Conservation (phyloP, 805 yeast genomes). For the Saitoella complicata region DNA sequence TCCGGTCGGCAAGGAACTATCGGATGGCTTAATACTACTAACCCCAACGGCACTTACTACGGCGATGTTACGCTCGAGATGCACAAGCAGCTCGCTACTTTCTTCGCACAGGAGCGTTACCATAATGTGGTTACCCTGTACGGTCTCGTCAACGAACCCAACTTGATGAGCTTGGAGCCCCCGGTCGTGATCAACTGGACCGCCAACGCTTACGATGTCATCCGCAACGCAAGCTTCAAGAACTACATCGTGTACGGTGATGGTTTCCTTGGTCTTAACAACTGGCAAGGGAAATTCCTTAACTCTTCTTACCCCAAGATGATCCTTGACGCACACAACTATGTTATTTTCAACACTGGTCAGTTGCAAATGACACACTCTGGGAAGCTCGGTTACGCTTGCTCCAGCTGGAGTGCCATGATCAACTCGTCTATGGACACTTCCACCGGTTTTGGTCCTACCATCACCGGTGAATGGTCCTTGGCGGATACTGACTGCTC, state of each 20-base stretch:
- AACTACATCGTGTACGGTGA: conserved; percentile 51
- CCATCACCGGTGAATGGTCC: conserved; percentile 64
- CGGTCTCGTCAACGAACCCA: conserved; percentile 70
- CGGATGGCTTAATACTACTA: conserved; percentile 27
- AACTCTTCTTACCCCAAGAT: conserved; percentile 38
- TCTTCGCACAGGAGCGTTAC: conserved; percentile 47
- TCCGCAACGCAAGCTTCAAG: conserved; percentile 35
- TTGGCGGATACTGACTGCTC: conserved; percentile 82
- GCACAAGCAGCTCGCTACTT: conserved; percentile 36
- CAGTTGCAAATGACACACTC: conserved; percentile 17
- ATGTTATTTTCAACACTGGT: conserved; percentile 45
- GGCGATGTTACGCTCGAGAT: conserved; percentile 32
- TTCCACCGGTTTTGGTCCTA: conserved; percentile 42
- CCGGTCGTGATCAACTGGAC: conserved; percentile 38
- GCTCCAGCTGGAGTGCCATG: conserved; percentile 29
- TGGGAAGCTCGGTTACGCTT: conserved; percentile 18
- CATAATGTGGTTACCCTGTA: conserved; percentile 60
- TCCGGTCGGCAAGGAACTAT: conserved; percentile 44
- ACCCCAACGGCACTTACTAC: conserved; percentile 27
- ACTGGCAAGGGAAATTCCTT: conserved; percentile 45
- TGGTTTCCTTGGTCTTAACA: conserved; percentile 45
- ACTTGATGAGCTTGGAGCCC: conserved; percentile 34
- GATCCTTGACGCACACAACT: conserved; percentile 72
- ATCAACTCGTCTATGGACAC: conserved; percentile 27
- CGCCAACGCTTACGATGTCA: conserved; percentile 38